Percentiles rank a stretch among this genome's conserved stretches.
Evolutionary conservation across 1,139 yeast genomes (phyloP).

Genomic region (Tardiomyces depauwii): DNA sequence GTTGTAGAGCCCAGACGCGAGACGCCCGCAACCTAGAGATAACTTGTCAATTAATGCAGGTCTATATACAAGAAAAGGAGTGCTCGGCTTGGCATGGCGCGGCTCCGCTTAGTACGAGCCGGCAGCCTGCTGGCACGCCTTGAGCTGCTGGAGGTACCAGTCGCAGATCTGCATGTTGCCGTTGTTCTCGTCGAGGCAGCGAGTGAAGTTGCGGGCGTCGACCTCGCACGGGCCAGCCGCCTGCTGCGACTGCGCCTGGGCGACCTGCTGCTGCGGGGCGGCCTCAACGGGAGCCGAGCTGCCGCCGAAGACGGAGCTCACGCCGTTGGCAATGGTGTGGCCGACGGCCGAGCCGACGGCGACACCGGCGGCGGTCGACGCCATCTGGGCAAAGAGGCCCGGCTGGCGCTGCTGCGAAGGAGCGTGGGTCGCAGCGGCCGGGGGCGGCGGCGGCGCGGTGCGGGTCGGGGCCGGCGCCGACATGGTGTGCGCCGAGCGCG

Average conservation of each 20-base stretch:
- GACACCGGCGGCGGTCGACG: slow-evolving; percentile 98
- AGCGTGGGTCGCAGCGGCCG: slow-evolving; percentile 24
- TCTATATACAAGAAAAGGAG: not conserved
- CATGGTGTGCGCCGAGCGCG: slow-evolving; percentile 68
- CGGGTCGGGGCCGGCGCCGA: slow-evolving; percentile 45
- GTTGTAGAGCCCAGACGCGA: too few relatives aligned
- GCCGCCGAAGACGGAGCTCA: slow-evolving; percentile 82
- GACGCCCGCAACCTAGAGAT: too few relatives aligned
- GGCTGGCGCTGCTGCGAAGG: slow-evolving; percentile 55
- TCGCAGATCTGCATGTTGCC: slow-evolving; percentile 98
- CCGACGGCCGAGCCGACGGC: slow-evolving; percentile 98
- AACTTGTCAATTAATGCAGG: not conserved
- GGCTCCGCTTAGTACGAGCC: slow-evolving; percentile 49
- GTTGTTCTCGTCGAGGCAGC: slow-evolving; percentile 83
- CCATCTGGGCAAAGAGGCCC: slow-evolving; percentile 94
- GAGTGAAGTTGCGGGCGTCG: slow-evolving; percentile 90
- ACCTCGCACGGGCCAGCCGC: slow-evolving; percentile 64
- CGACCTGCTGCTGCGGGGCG: slow-evolving; percentile 13
- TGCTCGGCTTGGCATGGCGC: too few relatives aligned
- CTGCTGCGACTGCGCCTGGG: slow-evolving; percentile 36
- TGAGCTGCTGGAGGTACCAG: slow-evolving; percentile 90
- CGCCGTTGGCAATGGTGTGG: slow-evolving; percentile 92
- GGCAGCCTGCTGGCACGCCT: slow-evolving; percentile 94
- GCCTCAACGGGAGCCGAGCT: slow-evolving; percentile 25
- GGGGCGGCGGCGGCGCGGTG: slow-evolving; percentile 33